Percentiles rank a stretch among this genome's conserved stretches.
phyloP scores from a whole-genome alignment of 345 rosid genomes.

The Linum usitatissimum region DNA sequence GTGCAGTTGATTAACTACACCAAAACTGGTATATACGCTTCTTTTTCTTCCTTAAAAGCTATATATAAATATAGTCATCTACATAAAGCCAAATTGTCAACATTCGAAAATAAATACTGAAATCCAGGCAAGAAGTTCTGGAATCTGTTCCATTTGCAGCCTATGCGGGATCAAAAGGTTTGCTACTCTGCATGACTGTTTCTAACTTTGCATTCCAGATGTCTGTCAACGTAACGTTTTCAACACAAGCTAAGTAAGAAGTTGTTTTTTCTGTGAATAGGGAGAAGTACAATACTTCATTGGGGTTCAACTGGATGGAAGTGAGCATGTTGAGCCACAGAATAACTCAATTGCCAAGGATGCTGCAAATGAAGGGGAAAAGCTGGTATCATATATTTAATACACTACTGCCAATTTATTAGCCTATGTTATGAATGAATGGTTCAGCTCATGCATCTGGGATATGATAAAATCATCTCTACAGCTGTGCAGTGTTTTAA shows the following conservation, averaged over 20 bases:
- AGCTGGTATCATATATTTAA: constrained; percentile 34
- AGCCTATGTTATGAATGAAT: neutral
- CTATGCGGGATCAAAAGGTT: constrained; percentile 99
- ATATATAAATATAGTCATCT: too few species aligned
- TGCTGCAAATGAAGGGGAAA: constrained; percentile 57
- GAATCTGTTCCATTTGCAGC: constrained; percentile 95
- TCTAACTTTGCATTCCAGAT: neutral
- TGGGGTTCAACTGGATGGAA: constrained; percentile 93
- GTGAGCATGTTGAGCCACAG: constrained; percentile 82
- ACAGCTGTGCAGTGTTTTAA: neutral
- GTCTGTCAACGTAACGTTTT: neutral
- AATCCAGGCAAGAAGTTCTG: constrained; percentile 91
- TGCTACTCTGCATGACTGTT: neutral
- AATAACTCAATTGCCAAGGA: constrained; percentile 51
- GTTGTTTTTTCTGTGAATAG: constrained; percentile 23
- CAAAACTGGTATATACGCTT: constrained; percentile 54
- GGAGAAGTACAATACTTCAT: constrained; percentile 98
- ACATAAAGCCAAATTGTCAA: too few species aligned
- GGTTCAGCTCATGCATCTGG: neutral
- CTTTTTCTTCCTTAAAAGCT: neutral
- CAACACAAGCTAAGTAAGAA: neutral
- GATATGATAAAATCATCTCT: neutral
- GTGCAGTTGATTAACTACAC: constrained; percentile 94
- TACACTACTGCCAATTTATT: too few species aligned
- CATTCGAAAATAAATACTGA: neutral